A percentile compares a stretch with the other conserved stretches of the same genome.
Conservation (phyloP, 257 asterid species). For the Solanum stenotomum region DNA sequence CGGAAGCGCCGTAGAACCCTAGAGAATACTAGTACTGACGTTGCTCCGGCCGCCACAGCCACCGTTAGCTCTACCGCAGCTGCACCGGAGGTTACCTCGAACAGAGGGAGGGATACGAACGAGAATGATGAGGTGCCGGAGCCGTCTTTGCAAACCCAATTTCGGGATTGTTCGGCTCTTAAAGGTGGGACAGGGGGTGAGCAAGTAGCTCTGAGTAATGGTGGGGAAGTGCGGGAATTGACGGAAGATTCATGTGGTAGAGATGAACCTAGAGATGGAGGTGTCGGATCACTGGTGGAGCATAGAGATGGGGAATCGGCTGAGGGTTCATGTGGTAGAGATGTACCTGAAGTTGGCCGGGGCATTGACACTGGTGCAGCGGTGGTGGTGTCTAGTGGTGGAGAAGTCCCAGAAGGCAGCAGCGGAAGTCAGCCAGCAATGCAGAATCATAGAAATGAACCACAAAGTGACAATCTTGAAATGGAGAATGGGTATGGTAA, state of each 20-base stretch:
- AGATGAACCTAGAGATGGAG: not conserved
- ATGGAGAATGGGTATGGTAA: constrained; percentile 6
- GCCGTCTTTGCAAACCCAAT: not conserved
- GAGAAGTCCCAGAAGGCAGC: not conserved
- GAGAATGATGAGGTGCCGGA: not conserved
- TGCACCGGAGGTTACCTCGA: not conserved
- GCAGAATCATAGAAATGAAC: constrained; percentile 2
- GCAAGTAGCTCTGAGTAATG: not conserved
- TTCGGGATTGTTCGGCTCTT: not conserved
- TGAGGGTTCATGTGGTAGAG: not conserved
- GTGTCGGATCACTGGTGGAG: not conserved
- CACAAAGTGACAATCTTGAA: not conserved
- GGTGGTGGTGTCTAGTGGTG: not conserved
- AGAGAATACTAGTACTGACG: not conserved
- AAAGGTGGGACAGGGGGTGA: not conserved
- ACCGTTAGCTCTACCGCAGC: not conserved
- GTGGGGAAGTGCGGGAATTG: not conserved
- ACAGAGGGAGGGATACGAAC: not conserved
- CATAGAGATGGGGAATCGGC: not conserved
- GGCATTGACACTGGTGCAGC: not conserved
- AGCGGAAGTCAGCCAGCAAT: not conserved
- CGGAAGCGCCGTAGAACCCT: constrained; percentile 16
- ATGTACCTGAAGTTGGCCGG: not conserved
- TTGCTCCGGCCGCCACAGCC: not conserved
- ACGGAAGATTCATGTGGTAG: not conserved